Evolutionary conservation across 805 yeast species (phyloP).

Genomic region (Barnettozyma sp.): DNA sequence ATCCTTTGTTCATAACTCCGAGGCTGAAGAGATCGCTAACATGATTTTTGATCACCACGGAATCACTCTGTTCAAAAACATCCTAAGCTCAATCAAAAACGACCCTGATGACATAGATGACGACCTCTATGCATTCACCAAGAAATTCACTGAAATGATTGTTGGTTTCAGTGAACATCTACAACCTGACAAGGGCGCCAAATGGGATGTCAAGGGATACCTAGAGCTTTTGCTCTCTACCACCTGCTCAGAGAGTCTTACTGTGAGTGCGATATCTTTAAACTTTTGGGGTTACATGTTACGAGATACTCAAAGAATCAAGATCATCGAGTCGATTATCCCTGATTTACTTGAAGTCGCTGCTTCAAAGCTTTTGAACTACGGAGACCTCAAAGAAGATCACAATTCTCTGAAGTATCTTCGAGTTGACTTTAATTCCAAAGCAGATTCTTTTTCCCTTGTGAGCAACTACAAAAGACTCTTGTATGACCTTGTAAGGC

Average conservation of each 20-base stretch:
- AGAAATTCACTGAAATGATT: conserved; percentile 89
- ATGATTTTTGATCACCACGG: conserved; percentile 70
- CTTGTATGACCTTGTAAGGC: conserved; percentile 85
- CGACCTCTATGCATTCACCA: conserved; percentile 68
- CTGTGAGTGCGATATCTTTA: conserved; percentile 83
- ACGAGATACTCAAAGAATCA: conserved; percentile 61
- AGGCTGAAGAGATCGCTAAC: conserved; percentile 74
- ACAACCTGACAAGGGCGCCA: conserved; percentile 39
- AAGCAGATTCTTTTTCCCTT: conserved; percentile 71
- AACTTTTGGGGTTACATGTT: conserved; percentile 93
- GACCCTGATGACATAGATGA: conserved; percentile 74
- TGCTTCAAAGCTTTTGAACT: conserved; percentile 72
- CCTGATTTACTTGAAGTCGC: conserved; percentile 69
- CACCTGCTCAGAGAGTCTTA: conserved; percentile 75
- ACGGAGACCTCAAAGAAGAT: conserved; percentile 59
- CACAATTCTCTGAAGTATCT: conserved; percentile 58
- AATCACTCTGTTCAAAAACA: conserved; percentile 57
- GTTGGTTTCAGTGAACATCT: conserved; percentile 80
- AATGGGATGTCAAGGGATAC: conserved; percentile 60
- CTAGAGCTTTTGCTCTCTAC: conserved; percentile 71
- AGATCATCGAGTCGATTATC: conserved; percentile 45
- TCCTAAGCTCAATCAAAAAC: conserved; percentile 47
- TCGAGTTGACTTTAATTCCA: conserved; percentile 83
- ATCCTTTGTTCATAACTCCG: conserved; percentile 54
- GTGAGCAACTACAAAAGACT: conserved; percentile 73